Base-by-base conservation (phyloP, 2,329 filamentous ascomycete species). In the Metarhizium sp. region DNA sequence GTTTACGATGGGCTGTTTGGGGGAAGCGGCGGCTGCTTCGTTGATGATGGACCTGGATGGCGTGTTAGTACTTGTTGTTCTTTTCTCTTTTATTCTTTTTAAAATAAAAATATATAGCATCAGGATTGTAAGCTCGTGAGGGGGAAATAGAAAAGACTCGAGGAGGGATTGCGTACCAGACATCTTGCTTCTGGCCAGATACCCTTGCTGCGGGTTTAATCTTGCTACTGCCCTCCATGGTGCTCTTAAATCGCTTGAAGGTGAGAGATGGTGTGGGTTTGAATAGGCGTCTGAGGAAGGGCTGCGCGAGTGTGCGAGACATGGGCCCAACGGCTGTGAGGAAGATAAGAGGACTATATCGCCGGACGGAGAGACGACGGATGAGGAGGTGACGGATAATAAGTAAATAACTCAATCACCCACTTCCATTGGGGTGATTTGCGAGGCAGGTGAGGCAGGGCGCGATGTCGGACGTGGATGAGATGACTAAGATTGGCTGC, bases 1-100 rank as follows among this genome's bases (percentile, higher is more conserved):
- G 62, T 86, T 86, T 58, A 85, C 77, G 60, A 86, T 84, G 57
- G 82, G 81, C 67, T 84, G 81, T 57, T 77, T 79, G 18, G 81
- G 81, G 30, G 81, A 84, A 34, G 80, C 79, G 7, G 80, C 79
- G 3, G 83, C 82, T 11, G 79, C 83, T 69, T 86, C 82, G 60
- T 86, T 86, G 71, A 86, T 74, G 70, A 86, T 85, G 60, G 80
- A 78, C 81, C 81, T 84, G 53, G 16, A 16, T 45, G 20, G 42
- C 14, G 47, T 32, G 16, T 50, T 32, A 29, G 16, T 29, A 49
- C 18, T 25, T 49, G 1, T 25, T 25, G 25, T 25, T 1, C 25
- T 25, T 25, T 25, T 25, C 25, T 25, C n/a, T 25, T 25, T 25
- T 25, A 25, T 25, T 25, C 25, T 25, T 25, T 25, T 25, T 1